A percentile compares a stretch with the other conserved stretches of the same genome.
These are phyloP conservation scores for Aegilops umbellulata DNA, from an alignment of 176 grass and related monocot genomes.

Conservation along the genomic window DNA sequence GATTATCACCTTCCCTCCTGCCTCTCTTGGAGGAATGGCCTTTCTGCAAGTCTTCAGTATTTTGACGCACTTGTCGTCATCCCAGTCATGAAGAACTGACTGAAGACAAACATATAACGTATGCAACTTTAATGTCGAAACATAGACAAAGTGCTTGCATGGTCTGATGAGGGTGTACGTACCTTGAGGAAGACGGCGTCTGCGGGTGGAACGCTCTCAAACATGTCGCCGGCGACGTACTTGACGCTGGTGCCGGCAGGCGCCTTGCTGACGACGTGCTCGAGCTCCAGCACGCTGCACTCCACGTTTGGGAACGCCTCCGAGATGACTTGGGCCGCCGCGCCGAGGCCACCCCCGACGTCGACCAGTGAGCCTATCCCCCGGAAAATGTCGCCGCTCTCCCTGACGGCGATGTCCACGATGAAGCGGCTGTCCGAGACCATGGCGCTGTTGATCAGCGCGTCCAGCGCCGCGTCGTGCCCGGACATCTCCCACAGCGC, in stretches of 20 bases:
- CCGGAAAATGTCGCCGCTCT: conserved; percentile 21
- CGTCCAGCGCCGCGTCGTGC: not conserved
- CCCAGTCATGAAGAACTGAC: conserved; percentile 63
- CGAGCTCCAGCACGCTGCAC: conserved; percentile 51
- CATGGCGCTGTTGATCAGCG: conserved; percentile 39
- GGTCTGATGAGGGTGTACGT: not conserved
- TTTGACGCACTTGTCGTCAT: conserved; percentile 36
- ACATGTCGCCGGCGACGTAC: conserved; percentile 50
- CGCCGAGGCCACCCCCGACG: conserved; percentile 38
- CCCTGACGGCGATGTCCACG: not conserved
- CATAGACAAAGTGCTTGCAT: no score
- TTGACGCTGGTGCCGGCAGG: conserved; percentile 3
- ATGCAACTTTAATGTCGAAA: not conserved
- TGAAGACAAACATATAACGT: not conserved
- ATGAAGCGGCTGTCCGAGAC: conserved; percentile 23
- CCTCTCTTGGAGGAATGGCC: conserved; percentile 21
- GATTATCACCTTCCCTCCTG: conserved; percentile 46
- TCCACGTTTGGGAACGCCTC: conserved; percentile 38
- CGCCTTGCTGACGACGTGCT: conserved; percentile 30
- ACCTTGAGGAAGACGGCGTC: conserved; percentile 51
- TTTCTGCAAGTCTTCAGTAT: conserved; percentile 43
- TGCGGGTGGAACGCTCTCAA: conserved; percentile 39
- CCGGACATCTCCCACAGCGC: conserved; percentile 7
- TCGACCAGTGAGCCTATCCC: conserved; percentile 45
- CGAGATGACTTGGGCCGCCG: conserved; percentile 1